Evolutionary conservation across 2,329 filamentous ascomycete species (phyloP).

Genomic region (Trichoderma sp.): DNA sequence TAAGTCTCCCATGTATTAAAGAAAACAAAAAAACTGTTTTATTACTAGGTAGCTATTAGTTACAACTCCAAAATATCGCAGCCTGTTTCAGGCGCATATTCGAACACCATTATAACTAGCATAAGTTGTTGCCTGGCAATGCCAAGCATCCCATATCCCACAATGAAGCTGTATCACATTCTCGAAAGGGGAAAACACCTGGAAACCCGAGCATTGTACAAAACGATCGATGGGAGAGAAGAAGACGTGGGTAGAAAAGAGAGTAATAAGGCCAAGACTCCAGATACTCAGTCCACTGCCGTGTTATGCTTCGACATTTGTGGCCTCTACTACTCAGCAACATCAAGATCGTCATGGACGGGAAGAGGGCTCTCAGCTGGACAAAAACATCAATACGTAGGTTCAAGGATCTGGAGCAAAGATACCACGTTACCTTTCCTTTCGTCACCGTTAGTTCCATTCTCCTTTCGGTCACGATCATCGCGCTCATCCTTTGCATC

Average conservation of each 20-base stretch:
- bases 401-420: background rate
- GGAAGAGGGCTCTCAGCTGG: constrained; percentile 71
- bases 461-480: constrained; percentile 72
- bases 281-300: background rate
- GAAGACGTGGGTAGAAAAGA: background rate
- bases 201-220: constrained; percentile 5
- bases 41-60: constrained; percentile 13
- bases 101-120: constrained; percentile 16
- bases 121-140: background rate
- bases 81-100: background rate
- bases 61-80: background rate
- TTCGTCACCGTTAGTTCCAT: constrained; percentile 79
- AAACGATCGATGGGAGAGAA: constrained; percentile 6
- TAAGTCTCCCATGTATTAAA: background rate
- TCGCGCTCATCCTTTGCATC: constrained; percentile 65
- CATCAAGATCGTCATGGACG: constrained; percentile 91
- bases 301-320: constrained; percentile 6
- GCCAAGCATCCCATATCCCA: background rate
- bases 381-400: constrained; percentile 2
- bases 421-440: constrained; percentile 68
- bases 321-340: constrained; percentile 64
- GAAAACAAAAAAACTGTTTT: background rate
- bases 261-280: background rate
- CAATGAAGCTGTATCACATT: background rate
- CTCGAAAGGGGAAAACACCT: background rate